phyloP scores from a whole-genome alignment of 169 alveolate species.

The Plasmodium ovale region DNA sequence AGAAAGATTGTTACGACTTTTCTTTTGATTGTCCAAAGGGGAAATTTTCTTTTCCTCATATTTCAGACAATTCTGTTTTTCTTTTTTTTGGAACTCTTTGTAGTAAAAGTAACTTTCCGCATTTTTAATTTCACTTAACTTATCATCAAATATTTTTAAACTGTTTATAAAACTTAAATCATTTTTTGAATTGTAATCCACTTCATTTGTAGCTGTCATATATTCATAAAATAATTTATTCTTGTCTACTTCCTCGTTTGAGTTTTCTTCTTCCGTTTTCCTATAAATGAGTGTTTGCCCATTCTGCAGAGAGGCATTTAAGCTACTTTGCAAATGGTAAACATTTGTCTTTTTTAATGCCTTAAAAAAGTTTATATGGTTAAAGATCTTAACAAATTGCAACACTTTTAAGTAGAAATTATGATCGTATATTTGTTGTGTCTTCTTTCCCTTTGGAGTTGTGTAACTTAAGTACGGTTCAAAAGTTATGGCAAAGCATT shows the following conservation, averaged over 20 bases:
- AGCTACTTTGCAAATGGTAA: neutral
- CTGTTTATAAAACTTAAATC: slow-evolving; percentile 16
- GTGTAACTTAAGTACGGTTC: slow-evolving; percentile 20
- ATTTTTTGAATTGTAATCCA: neutral
- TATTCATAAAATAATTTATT: slow-evolving; percentile 54
- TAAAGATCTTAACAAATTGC: slow-evolving; percentile 53
- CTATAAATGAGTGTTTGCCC: neutral
- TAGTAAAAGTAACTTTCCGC: neutral
- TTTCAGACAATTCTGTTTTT: neutral
- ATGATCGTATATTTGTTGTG: slow-evolving; percentile 16
- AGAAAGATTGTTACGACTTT: neutral
- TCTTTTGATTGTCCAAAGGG: neutral
- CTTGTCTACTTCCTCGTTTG: slow-evolving; percentile 3
- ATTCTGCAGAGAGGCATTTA: neutral
- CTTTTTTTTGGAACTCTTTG: neutral
- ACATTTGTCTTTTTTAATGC: slow-evolving; percentile 36
- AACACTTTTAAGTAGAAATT: slow-evolving; percentile 14
- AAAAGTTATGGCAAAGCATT: slow-evolving; percentile 12
- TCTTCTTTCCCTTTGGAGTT: neutral
- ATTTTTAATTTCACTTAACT: slow-evolving; percentile 11
- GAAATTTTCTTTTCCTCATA: neutral
- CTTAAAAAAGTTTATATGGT: slow-evolving; percentile 52
- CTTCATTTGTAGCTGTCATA: slow-evolving; percentile 28
- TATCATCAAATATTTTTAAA: slow-evolving; percentile 46
- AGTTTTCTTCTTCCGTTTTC: neutral